phyloP scores from a whole-genome alignment of 208 protist species.

The Pavlovales sp. region DNA sequence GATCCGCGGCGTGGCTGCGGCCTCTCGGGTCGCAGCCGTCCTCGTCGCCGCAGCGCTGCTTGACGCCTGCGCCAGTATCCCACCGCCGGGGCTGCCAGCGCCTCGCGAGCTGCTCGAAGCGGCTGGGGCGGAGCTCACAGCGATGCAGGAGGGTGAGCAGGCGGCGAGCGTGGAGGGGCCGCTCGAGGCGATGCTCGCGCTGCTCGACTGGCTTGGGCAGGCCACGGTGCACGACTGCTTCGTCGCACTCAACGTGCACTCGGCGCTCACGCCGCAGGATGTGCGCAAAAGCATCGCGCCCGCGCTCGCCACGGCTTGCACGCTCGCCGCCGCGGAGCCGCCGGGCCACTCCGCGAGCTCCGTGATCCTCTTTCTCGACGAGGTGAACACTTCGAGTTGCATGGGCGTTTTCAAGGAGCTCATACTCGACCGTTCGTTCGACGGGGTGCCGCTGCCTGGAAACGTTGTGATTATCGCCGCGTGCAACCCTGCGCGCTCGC shows the following conservation, averaged over 20 bases:
- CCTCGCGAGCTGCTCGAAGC: no score
- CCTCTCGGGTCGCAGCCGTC: no score
- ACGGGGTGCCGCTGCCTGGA: background rate
- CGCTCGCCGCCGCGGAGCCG: background rate
- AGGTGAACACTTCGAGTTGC: constrained; percentile 19
- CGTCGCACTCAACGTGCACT: constrained; percentile 10
- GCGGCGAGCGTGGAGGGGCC: no score
- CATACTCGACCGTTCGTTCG: background rate
- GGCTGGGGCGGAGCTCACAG: no score
- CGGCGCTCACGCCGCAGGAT: constrained; percentile 4
- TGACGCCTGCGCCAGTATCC: no score
- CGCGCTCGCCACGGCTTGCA: background rate
- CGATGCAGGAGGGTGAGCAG: no score
- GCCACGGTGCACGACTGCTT: constrained; percentile 1
- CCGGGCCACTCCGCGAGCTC: background rate
- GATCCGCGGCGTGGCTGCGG: no score
- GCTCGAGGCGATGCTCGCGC: no score
- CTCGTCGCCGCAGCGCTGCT: no score
- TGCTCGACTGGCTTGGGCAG: no score
- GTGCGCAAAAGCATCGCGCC: background rate
- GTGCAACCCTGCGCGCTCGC: constrained; percentile 6
- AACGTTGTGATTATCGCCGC: constrained; percentile 21
- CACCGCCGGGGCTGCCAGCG: no score
- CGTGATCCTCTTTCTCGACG: constrained; percentile 19
- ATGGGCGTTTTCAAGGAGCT: constrained; percentile 42